phyloP scores from a whole-genome alignment of 306 rosid species.

The cucumber (Cucumis sativus) region Cucumber_9930_V3 NC_026659.2:18711001-18711500 shows the following conservation, averaged over 20 bases:
- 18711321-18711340: not conserved
- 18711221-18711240: not conserved
- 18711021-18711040: not conserved
- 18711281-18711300: slow-evolving; percentile 19
- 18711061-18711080: not conserved
- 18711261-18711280: slow-evolving; percentile 17
- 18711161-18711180: slow-evolving; percentile 1
- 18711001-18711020: no score
- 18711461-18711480: slow-evolving; percentile 52
- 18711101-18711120: not conserved
- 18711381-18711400: slow-evolving; percentile 12
- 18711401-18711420: slow-evolving; percentile 13
- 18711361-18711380: slow-evolving; percentile 16
- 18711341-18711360: not conserved
- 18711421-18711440: slow-evolving; percentile 43
- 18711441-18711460: slow-evolving; percentile 26
- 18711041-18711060: not conserved
- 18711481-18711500: not conserved
- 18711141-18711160: not conserved
- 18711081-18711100: not conserved
- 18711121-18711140: not conserved
- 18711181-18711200: not conserved
- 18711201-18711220: slow-evolving; percentile 6
- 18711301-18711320: slow-evolving; percentile 23
- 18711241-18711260: slow-evolving; percentile 1